Evolutionary conservation across 371 early-diverging fungal genomes (phyloP).

Genomic region (Apophysomyces trapeziformis): DNA sequence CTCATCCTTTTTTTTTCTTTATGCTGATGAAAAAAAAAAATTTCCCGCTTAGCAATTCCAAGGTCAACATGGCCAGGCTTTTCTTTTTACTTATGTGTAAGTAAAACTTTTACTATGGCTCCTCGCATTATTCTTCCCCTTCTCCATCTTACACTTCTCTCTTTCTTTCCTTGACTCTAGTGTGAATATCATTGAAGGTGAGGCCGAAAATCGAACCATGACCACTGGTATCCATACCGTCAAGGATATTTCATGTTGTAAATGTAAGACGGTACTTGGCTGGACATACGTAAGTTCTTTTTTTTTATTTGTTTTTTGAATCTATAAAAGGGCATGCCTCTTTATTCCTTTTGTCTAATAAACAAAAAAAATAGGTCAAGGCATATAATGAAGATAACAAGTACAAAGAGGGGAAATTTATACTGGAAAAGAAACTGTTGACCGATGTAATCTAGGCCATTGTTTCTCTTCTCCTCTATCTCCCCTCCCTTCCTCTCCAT

Average conservation of each 20-base stretch:
- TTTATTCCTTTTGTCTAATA: not conserved
- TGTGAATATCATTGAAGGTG: conserved; percentile 67
- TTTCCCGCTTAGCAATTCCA: conserved; percentile 54
- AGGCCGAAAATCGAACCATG: conserved; percentile 62
- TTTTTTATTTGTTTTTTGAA: not conserved
- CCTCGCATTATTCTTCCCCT: not conserved
- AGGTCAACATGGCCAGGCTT: conserved; percentile 68
- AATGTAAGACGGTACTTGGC: conserved; percentile 65
- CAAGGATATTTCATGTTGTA: conserved; percentile 63
- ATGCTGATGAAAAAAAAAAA: not conserved
- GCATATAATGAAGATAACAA: conserved; percentile 65
- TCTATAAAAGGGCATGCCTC: not conserved
- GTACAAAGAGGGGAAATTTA: conserved; percentile 78
- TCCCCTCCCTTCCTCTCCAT: not conserved
- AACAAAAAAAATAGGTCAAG: conserved; percentile 39
- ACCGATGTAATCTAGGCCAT: conserved; percentile 5
- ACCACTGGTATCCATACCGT: conserved; percentile 75
- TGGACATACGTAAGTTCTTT: conserved; percentile 69
- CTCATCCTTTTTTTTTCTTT: not conserved
- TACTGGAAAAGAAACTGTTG: conserved; percentile 55
- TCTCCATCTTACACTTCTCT: not conserved
- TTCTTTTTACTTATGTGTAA: conserved; percentile 67
- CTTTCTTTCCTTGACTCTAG: conserved; percentile 30
- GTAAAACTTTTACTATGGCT: conserved; percentile 4
- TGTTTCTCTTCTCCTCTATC: not conserved